A percentile compares a stretch with the other conserved stretches of the same genome.
These are phyloP conservation scores for Discostella stelligera DNA, from an alignment of 352 stramenopile species.

Conservation along the genomic window DNA sequence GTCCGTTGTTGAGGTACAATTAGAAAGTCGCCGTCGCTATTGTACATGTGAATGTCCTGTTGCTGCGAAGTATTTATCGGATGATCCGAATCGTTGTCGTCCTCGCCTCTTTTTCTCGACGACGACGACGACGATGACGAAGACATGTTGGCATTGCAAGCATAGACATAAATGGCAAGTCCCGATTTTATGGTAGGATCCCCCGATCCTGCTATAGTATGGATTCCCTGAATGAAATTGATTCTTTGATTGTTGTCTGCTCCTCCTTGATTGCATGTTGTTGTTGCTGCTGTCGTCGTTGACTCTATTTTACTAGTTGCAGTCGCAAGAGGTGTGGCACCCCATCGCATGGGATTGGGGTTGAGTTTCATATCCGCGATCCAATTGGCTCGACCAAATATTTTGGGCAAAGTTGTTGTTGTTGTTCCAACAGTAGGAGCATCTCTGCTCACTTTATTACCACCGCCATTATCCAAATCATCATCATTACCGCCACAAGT, in stretches of 20 bases:
- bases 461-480: conserved; percentile 24
- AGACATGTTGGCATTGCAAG: conserved; percentile 88
- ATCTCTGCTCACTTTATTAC: conserved; percentile 21
- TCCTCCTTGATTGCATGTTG: neutral
- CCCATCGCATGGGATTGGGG: conserved; percentile 91
- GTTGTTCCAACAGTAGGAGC: conserved; percentile 3
- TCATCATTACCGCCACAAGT: conserved; percentile 31
- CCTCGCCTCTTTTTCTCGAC: neutral
- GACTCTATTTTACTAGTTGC: neutral
- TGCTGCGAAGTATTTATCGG: neutral
- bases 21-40: conserved; percentile 95
- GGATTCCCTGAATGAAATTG: conserved; percentile 89
- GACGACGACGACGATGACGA: conserved; percentile 55
- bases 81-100: neutral
- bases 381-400: conserved; percentile 52
- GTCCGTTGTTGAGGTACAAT: conserved; percentile 91
- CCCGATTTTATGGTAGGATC: conserved; percentile 89
- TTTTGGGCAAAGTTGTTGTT: conserved; percentile 5
- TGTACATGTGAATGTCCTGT: conserved; percentile 85
- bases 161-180: conserved; percentile 92
- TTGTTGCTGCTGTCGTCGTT: neutral
- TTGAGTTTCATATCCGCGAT: conserved; percentile 53
- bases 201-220: conserved; percentile 86
- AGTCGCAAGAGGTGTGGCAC: conserved; percentile 83
- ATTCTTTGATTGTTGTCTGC: conserved; percentile 64